phyloP scores from a whole-genome alignment of 2,329 filamentous ascomycete genomes.

The Seiridium unicorne region DNA sequence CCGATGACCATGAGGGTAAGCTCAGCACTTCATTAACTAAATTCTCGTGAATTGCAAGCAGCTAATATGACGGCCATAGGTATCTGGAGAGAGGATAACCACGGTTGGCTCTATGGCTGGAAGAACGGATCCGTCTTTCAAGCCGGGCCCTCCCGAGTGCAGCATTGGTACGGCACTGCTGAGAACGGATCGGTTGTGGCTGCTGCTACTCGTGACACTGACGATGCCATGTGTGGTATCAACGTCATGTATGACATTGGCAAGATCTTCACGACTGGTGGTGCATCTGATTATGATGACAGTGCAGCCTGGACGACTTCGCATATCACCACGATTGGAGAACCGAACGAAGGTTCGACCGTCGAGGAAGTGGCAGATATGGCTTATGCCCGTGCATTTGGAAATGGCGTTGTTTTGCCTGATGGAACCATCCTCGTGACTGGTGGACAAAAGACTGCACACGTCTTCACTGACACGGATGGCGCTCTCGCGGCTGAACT shows the following conservation, averaged over 20 bases:
- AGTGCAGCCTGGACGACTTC: slow-evolving; percentile 36
- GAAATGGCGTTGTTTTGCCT: slow-evolving; percentile 25
- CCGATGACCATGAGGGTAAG: slow-evolving; percentile 18
- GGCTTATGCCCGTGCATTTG: slow-evolving; percentile 9
- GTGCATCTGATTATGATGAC: slow-evolving; percentile 37
- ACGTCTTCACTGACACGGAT: slow-evolving; percentile 43
- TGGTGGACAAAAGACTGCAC: slow-evolving; percentile 42
- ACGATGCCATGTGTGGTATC: slow-evolving; percentile 53
- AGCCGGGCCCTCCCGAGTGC: slow-evolving; percentile 50
- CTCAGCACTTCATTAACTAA: neutral
- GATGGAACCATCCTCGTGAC: slow-evolving; percentile 45
- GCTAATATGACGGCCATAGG: neutral
- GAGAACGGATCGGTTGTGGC: slow-evolving; percentile 36
- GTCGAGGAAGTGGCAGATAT: slow-evolving; percentile 3
- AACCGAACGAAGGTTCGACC: slow-evolving; percentile 11
- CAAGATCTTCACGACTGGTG: slow-evolving; percentile 50
- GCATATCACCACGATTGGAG: slow-evolving; percentile 43
- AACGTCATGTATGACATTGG: slow-evolving; percentile 60
- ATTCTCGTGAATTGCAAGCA: neutral
- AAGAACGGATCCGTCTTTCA: slow-evolving; percentile 48
- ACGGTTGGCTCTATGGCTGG: slow-evolving; percentile 49
- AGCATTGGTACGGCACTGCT: slow-evolving; percentile 55
- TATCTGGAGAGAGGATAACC: slow-evolving; percentile 42
- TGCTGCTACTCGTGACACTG: slow-evolving; percentile 42
- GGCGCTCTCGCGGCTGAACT: slow-evolving; percentile 42